These are phyloP conservation scores for Gonapodya prolifera DNA, from an alignment of 192 early-diverging fungal species.

Conservation along the genomic window DNA sequence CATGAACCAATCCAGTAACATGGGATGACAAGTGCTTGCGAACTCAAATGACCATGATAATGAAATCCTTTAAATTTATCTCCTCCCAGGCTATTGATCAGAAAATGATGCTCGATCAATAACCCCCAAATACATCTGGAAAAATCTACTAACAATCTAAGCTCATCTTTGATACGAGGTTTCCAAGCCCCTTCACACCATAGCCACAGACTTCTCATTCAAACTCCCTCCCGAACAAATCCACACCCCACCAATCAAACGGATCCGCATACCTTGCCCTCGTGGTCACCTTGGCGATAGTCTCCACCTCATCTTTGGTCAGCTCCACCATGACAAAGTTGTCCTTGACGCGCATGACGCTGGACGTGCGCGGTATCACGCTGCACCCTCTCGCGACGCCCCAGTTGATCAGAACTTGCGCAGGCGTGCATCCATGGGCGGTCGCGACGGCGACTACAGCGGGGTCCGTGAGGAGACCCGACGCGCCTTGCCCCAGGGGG, in stretches of 20 bases:
- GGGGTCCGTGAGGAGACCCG: neutral
- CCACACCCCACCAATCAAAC: neutral
- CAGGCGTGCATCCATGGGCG: neutral
- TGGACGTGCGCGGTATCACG: neutral
- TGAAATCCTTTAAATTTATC: too few relatives aligned
- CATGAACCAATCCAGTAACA: too few relatives aligned
- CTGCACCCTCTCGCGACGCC: neutral
- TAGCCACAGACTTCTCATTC: too few relatives aligned
- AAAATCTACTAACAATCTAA: too few relatives aligned
- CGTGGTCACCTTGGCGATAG: neutral
- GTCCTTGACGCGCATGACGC: neutral
- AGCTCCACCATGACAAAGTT: neutral
- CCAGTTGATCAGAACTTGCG: neutral
- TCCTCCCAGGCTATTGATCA: too few relatives aligned
- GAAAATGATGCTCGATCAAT: too few relatives aligned
- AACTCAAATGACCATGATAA: too few relatives aligned
- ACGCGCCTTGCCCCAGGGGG: conserved; percentile 48
- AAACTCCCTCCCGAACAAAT: too few relatives aligned
- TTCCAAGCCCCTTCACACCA: too few relatives aligned
- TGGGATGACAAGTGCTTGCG: too few relatives aligned
- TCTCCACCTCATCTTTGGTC: neutral
- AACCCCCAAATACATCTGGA: too few relatives aligned
- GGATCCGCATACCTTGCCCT: neutral
- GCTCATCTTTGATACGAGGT: too few relatives aligned
- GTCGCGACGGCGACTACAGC: neutral